Base-by-base conservation (phyloP, 148 eudicot genomes). In the Pharnaceum exiguum region DNA sequence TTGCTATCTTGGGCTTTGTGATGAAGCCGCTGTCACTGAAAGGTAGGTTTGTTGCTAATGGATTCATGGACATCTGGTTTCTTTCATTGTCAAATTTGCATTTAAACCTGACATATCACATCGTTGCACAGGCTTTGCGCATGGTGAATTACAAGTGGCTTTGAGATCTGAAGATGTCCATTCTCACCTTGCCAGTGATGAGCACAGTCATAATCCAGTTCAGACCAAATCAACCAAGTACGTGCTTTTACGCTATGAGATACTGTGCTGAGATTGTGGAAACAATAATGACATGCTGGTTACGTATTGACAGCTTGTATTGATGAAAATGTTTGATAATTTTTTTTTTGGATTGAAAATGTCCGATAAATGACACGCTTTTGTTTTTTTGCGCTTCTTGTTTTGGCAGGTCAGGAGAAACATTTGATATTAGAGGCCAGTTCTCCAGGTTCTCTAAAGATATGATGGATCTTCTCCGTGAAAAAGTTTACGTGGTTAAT, bases 21-120 rank as follows among this genome's bases (percentile, higher is more conserved):
- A 79, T 90, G 84, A 86, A 86, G 65, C 97, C 97, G 8, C 72
- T 90, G 76, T 70, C 74, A 55, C 57, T 90, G 77, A 90, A 83
- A 84, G 95, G 97, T 86, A 50, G 59, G 9, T 37, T 26, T 40
- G 24, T 31, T 42, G 49, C 50, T 57, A 35, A 30, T 30, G 40
- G 35, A 27, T 56, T 19, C 55, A 42, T 21, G 28, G 26, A 26
- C 46, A 17, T 46, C 4, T 24, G 30, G n/a, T 12, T 46, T 65
- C 47, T 23, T 17, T 21, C 16, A 36, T 46, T 55, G 35, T 10
- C 39, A n/a, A n/a, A 39, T 25, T 32, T 65, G 47, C 25, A 8
- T 36, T 65, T 45, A 46, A n/a, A 27, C 44, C 40, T 37, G 45
- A 21, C 19, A 17, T 39, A 36, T 23, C 32, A 12, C 23, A 25